Evolutionary conservation across 257 asterid species (phyloP).

Genomic region (Nicotiana tabacum): DNA sequence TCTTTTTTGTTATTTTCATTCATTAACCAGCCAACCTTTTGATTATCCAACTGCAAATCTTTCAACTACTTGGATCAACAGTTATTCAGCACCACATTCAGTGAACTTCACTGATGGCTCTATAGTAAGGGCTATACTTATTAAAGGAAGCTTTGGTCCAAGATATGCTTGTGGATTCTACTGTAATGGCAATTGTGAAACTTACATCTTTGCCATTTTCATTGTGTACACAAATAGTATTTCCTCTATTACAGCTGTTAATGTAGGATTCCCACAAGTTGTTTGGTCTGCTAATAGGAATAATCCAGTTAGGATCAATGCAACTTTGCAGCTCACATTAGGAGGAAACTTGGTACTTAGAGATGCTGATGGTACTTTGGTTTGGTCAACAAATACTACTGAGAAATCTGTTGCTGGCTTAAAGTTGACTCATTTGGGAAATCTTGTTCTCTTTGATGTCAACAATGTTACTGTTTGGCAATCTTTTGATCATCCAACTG

Average conservation of each 20-base stretch:
- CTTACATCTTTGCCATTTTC: conserved; percentile 12
- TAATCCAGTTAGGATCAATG: conserved; percentile 11
- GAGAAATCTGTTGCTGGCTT: conserved; percentile 10
- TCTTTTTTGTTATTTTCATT: not conserved
- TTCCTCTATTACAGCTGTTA: too few species aligned
- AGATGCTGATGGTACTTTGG: conserved; percentile 12
- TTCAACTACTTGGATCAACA: conserved; percentile 4
- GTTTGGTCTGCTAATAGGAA: conserved; percentile 23
- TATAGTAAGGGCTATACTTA: not conserved
- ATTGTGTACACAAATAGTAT: not conserved
- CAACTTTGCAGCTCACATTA: conserved; percentile 1
- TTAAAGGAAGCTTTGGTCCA: not conserved
- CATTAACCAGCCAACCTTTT: not conserved
- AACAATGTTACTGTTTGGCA: conserved; percentile 12
- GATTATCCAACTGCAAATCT: not conserved
- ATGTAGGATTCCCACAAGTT: not conserved
- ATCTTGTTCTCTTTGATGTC: conserved; percentile 9
- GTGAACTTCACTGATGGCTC: not conserved
- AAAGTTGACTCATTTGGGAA: conserved; percentile 9
- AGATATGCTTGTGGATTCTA: conserved; percentile 8
- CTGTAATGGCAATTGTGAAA: not conserved
- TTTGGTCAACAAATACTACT: conserved; percentile 13
- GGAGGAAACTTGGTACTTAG: conserved; percentile 15
- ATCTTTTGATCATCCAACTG: conserved; percentile 20
- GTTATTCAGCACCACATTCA: not conserved